phyloP scores from a whole-genome alignment of 164 flowering plant species.

The Magnolia kwangsiensis region DNA sequence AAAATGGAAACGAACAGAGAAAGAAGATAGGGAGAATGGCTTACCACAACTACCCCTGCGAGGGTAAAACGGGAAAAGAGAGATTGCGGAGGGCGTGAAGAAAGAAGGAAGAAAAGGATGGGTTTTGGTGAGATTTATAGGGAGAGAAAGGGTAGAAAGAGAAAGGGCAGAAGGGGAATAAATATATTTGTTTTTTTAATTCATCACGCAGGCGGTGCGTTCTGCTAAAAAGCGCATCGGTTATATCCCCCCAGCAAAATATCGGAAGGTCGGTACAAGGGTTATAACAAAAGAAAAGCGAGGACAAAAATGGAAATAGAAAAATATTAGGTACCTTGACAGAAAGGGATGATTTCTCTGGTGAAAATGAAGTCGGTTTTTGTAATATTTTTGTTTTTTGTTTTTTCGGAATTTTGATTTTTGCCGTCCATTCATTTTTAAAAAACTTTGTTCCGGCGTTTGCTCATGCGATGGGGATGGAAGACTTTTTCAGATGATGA shows the following conservation, averaged over 20 bases:
- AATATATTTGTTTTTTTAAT: background rate
- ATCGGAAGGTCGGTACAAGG: background rate
- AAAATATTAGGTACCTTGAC: background rate
- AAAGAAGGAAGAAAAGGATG: background rate
- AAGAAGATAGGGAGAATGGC: background rate
- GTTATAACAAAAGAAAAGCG: background rate
- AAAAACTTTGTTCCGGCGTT: background rate
- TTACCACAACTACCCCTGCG: background rate
- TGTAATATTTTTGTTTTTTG: background rate
- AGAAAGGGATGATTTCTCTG: background rate
- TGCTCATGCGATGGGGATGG: background rate
- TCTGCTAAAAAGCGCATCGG: background rate
- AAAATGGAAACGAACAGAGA: background rate
- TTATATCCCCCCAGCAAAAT: background rate
- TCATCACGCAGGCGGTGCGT: conserved; percentile 4
- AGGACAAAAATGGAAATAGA: background rate
- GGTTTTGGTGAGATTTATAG: conserved; percentile 1
- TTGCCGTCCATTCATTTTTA: conserved; percentile 1
- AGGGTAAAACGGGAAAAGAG: background rate
- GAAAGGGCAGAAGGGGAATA: background rate
- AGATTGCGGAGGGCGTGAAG: background rate
- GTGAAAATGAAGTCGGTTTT: background rate
- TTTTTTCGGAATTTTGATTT: too few relatives aligned
- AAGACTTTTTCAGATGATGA: background rate
- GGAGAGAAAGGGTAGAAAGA: conserved; percentile 3